These are phyloP conservation scores for Pichia rugopelliculosa DNA, from an alignment of 805 yeast species.

Conservation along the genomic window DNA sequence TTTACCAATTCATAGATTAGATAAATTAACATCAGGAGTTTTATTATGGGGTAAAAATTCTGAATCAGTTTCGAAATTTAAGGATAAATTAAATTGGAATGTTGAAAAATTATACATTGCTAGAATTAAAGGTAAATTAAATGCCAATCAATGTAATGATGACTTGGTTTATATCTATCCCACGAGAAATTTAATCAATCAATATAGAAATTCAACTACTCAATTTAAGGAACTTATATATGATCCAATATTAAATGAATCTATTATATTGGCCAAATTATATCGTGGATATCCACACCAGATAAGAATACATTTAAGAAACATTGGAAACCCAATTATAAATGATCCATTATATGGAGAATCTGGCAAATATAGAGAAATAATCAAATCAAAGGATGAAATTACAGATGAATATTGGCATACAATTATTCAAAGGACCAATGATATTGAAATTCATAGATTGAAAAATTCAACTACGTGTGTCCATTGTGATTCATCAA, in stretches of 20 bases:
- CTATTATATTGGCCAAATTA: constrained; percentile 39
- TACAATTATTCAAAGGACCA: constrained; percentile 11
- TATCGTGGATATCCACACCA: constrained; percentile 48
- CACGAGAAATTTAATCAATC: constrained; percentile 16
- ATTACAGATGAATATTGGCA: constrained; percentile 6
- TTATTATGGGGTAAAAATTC: constrained; percentile 35
- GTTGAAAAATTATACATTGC: constrained; percentile 37
- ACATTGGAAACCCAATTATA: constrained; percentile 32
- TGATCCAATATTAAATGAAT: constrained; percentile 22
- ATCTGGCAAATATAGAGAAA: constrained; percentile 11
- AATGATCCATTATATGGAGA: constrained; percentile 27
- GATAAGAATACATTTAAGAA: constrained; percentile 45
- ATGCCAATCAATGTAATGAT: constrained; percentile 28
- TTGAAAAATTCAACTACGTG: constrained; percentile 20
- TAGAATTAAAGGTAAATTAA: constrained; percentile 34
- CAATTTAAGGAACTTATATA: constrained; percentile 21
- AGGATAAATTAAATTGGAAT: constrained; percentile 14
- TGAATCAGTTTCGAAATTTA: constrained; percentile 20
- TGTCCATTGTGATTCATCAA: constrained; percentile 23
- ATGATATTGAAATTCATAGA: constrained; percentile 15
- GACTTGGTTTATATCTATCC: constrained; percentile 28
- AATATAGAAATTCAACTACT: constrained; percentile 16
- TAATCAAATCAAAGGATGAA: constrained; percentile 2
- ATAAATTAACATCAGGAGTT: constrained; percentile 46
- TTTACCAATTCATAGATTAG: constrained; percentile 41